Conservation (phyloP, 352 stramenopile genomes). For the Hyaloperonospora arabidopsidis region DNA sequence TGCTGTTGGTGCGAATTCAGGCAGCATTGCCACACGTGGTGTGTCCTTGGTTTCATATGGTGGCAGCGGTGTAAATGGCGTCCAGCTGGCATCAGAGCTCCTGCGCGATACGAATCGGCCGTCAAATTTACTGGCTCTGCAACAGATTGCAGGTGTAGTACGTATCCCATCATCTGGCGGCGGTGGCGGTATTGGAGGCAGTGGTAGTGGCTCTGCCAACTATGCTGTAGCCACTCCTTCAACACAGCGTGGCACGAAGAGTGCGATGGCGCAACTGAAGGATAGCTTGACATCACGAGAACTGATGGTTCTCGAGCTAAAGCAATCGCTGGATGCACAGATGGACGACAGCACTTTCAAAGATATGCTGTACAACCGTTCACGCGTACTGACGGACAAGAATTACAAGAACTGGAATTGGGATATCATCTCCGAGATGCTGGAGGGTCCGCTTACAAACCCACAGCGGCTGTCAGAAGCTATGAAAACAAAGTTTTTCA, state of each 20-base stretch:
- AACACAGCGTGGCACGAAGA: conserved; percentile 35
- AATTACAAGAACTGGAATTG: conserved; percentile 90
- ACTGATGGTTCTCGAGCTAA: conserved; percentile 81
- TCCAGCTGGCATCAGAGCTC: conserved; percentile 79
- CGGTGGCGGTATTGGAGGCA: conserved; percentile 19
- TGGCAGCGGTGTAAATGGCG: conserved; percentile 74
- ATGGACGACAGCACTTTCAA: conserved; percentile 87
- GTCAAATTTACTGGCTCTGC: conserved; percentile 40
- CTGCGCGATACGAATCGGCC: conserved; percentile 83
- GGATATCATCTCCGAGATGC: conserved; percentile 86
- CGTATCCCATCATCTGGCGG: conserved; percentile 28
- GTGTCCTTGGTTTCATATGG: conserved; percentile 80
- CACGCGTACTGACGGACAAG: conserved; percentile 79
- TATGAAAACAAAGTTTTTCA: conserved; percentile 92
- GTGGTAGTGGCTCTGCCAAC: conserved; percentile 22
- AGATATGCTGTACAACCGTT: conserved; percentile 83
- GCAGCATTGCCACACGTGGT: conserved; percentile 53
- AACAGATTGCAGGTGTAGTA: conserved; percentile 34
- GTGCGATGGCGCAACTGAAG: conserved; percentile 34
- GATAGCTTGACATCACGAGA: conserved; percentile 77
- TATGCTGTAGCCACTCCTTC: conserved; percentile 29
- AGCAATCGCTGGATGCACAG: conserved; percentile 81
- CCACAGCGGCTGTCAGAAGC: conserved; percentile 78
- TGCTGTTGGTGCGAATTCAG: conserved; percentile 67
- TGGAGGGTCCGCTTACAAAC: conserved; percentile 82